Percentiles rank a stretch among this genome's conserved stretches.
Evolutionary conservation across 192 early-diverging fungal species (phyloP).

Genomic region (Gryganskiella cystojenkinii): DNA sequence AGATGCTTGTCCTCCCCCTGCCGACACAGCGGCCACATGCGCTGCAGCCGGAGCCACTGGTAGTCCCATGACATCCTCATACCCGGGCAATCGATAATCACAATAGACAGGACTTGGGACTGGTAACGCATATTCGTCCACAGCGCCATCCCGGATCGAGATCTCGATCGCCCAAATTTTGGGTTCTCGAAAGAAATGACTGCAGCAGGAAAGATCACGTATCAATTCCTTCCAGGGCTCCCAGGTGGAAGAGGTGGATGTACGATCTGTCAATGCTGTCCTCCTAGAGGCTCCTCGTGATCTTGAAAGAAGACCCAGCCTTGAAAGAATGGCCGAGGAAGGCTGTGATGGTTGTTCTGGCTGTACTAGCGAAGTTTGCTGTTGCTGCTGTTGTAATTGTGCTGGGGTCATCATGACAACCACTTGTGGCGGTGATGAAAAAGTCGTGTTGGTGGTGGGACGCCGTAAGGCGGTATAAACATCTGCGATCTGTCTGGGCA

Average conservation of each 20-base stretch:
- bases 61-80: constrained; percentile 23
- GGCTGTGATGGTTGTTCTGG: background rate
- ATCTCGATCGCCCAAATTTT: constrained; percentile 49
- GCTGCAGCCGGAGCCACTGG: background rate
- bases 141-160: constrained; percentile 27
- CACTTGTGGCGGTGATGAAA: background rate
- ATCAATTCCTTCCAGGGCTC: constrained; percentile 18
- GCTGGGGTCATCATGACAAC: background rate
- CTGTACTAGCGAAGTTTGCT: too few species aligned
- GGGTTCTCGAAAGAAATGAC: constrained; percentile 14
- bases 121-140: constrained; percentile 39
- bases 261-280: background rate
- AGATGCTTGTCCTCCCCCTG: background rate
- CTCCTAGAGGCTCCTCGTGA: background rate
- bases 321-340: too few species aligned
- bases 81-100: constrained; percentile 45
- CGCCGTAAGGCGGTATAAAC: constrained; percentile 19
- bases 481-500: constrained; percentile 21
- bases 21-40: background rate
- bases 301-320: too few species aligned
- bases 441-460: background rate
- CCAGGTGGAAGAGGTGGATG: constrained; percentile 5
- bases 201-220: constrained; percentile 15
- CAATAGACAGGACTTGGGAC: constrained; percentile 49
- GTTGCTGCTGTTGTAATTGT: background rate